These are phyloP conservation scores for Lactarius hatsudake DNA, from an alignment of 768 basidiomycete species.

Conservation along the genomic window DNA sequence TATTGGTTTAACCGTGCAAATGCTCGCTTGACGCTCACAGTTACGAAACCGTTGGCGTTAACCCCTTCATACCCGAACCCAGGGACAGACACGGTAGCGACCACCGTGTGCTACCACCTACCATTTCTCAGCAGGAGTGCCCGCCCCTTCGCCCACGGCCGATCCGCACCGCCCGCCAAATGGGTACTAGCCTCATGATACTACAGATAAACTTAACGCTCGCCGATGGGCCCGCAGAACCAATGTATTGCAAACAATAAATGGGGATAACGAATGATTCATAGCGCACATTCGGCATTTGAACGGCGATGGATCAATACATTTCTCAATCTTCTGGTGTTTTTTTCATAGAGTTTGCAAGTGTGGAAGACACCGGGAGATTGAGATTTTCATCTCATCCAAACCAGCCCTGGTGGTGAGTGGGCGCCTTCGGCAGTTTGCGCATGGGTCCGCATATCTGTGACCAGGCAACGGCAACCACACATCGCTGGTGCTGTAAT, in stretches of 20 bases:
- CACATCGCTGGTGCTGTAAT: background rate
- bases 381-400: too few species aligned
- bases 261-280: background rate
- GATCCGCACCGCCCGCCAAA: background rate
- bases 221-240: background rate
- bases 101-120: background rate
- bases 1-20: background rate
- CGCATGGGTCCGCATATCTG: too few species aligned
- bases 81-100: background rate
- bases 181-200: background rate
- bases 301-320: background rate
- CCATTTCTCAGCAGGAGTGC: background rate
- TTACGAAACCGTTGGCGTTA: background rate
- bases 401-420: too few species aligned
- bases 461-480: background rate
- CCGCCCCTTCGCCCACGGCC: background rate
- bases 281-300: background rate
- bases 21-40: background rate
- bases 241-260: background rate
- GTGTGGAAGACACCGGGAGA: background rate
- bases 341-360: background rate
- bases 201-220: background rate
- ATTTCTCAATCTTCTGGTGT: background rate
- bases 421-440: too few species aligned
- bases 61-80: background rate